A percentile compares a stretch with the other conserved stretches of the same genome.
phyloP scores from a whole-genome alignment of 305 asterid species.

The Fraxinus sp. region DNA sequence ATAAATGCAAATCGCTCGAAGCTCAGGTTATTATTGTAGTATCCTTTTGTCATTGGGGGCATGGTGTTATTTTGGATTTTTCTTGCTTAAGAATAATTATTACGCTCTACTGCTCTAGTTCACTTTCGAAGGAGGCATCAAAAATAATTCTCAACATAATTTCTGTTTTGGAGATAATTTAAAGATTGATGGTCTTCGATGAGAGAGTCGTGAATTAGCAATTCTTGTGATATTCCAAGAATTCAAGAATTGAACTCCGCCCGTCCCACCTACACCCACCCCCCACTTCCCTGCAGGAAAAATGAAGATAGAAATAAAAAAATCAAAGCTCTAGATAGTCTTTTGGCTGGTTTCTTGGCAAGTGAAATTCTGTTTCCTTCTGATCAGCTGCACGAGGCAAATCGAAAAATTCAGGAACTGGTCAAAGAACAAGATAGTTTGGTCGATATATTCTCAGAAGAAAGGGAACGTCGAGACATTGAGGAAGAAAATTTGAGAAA shows the following conservation, averaged over 20 bases:
- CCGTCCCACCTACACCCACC: neutral
- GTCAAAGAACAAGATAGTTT: constrained; percentile 72
- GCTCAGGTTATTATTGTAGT: constrained; percentile 51
- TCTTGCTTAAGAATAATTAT: neutral
- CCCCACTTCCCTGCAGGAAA: neutral
- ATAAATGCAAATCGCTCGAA: constrained; percentile 60
- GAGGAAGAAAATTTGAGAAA: constrained; percentile 74
- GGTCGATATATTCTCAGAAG: constrained; percentile 79
- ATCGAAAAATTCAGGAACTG: constrained; percentile 44
- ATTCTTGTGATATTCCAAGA: neutral
- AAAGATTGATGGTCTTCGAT: neutral
- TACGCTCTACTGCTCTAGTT: neutral
- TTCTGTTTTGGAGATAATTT: neutral
- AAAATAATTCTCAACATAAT: neutral
- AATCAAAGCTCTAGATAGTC: neutral
- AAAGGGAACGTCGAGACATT: constrained; percentile 73
- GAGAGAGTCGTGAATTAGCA: neutral
- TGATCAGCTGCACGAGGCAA: constrained; percentile 57
- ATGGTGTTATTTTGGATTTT: neutral
- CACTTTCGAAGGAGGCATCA: neutral
- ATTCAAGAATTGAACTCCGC: neutral
- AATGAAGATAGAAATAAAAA: neutral
- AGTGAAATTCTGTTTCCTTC: constrained; percentile 16
- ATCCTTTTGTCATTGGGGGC: neutral
- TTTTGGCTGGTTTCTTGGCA: neutral